A percentile compares a stretch with the other conserved stretches of the same genome.
Conservation (phyloP, 2,329 filamentous ascomycete species). For the Fusarium albosuccineum region DNA sequence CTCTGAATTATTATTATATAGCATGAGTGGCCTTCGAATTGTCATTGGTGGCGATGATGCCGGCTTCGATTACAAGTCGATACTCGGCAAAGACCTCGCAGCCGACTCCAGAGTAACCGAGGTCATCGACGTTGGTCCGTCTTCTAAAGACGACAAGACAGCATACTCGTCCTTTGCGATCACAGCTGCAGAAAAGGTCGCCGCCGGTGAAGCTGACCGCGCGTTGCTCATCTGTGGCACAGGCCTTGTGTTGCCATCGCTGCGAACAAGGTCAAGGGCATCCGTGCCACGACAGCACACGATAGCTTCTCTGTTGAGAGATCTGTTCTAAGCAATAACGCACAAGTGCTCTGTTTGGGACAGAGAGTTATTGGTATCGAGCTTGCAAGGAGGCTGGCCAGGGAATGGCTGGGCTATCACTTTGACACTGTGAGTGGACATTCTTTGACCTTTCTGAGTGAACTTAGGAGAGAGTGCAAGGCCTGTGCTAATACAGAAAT, state of each 20-base stretch:
- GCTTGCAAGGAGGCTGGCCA: slow-evolving; percentile 79
- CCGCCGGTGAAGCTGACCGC: too few species aligned
- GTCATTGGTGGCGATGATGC: slow-evolving; percentile 63
- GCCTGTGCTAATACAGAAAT: too few species aligned
- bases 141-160: too few species aligned
- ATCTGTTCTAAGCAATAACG: slow-evolving; percentile 84
- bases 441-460: too few species aligned
- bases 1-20: too few species aligned
- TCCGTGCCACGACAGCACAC: slow-evolving; percentile 87
- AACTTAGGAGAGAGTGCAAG: too few species aligned
- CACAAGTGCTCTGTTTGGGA: slow-evolving; percentile 88
- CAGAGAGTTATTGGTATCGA: slow-evolving; percentile 86
- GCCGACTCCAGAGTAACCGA: slow-evolving; percentile 76
- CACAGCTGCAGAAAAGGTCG: too few species aligned
- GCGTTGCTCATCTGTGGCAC: too few species aligned
- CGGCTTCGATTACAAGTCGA: slow-evolving; percentile 82
- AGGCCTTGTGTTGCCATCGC: slow-evolving; percentile 76
- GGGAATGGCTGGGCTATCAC: slow-evolving; percentile 84
- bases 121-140: too few species aligned
- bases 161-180: too few species aligned
- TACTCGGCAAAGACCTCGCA: slow-evolving; percentile 79
- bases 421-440: slow-evolving; percentile 69
- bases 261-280: slow-evolving; percentile 88
- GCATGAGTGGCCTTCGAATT: slow-evolving; percentile 3
- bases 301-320: slow-evolving; percentile 88